Conservation (phyloP, 306 rosid species). For the Alnus rubra region DNA sequence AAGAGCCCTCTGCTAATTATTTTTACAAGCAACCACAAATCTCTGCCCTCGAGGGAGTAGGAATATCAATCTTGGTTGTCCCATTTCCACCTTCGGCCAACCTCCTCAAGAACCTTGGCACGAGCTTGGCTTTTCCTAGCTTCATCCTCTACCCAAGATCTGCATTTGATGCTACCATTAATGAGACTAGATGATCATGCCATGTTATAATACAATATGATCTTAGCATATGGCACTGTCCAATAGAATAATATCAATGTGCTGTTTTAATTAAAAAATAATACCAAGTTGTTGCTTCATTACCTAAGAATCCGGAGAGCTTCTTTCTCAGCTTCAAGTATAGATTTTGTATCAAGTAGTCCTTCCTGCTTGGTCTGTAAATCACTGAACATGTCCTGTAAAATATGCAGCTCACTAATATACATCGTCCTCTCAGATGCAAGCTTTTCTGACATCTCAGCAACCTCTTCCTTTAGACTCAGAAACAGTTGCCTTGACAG, state of each 20-base stretch:
- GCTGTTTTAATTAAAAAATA: not conserved
- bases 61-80: constrained; percentile 48
- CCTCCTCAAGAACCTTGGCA: constrained; percentile 89
- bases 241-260: not conserved
- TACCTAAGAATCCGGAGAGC: constrained; percentile 89
- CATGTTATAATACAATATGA: constrained; percentile 13
- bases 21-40: constrained; percentile 9
- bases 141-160: constrained; percentile 99
- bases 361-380: constrained; percentile 59
- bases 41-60: constrained; percentile 23
- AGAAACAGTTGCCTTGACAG: constrained; percentile 78
- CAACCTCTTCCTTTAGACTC: constrained; percentile 72
- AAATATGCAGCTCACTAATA: constrained; percentile 56
- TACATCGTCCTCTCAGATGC: constrained; percentile 54
- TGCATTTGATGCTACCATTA: constrained; percentile 44
- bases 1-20: constrained; percentile 19
- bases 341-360: constrained; percentile 66
- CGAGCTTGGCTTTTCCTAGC: constrained; percentile 83
- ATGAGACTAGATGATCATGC: constrained; percentile 20
- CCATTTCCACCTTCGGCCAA: constrained; percentile 93
- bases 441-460: constrained; percentile 72
- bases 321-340: constrained; percentile 90
- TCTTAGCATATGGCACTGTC: not conserved
- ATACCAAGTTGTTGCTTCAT: not conserved
- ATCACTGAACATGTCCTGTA: constrained; percentile 51